Conservation (phyloP, 129 eudicot species). For the Saposhnikovia divaricata region DNA sequence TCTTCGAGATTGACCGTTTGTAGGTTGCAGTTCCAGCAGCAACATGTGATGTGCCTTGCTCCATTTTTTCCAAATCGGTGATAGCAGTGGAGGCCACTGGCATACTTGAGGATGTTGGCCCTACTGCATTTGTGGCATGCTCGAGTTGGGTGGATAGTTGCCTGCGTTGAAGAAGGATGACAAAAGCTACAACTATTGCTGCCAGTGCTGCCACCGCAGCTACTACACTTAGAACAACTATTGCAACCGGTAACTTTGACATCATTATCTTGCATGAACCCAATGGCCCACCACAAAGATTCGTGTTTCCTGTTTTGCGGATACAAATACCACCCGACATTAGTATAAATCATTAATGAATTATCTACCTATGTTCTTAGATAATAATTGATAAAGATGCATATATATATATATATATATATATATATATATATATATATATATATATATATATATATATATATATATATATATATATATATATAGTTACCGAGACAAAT, state of each 20-base stretch:
- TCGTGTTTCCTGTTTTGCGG: slow-evolving; percentile 21
- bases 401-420: no score
- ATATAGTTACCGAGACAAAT: neutral
- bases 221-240: slow-evolving; percentile 10
- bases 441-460: no score
- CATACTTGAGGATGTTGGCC: neutral
- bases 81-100: neutral
- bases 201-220: slow-evolving; percentile 19
- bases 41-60: neutral
- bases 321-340: neutral
- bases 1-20: neutral
- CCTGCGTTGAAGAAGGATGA: slow-evolving; percentile 20
- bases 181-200: slow-evolving; percentile 16
- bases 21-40: neutral
- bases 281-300: slow-evolving; percentile 36
- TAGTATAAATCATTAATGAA: neutral
- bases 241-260: slow-evolving; percentile 3
- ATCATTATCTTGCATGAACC: slow-evolving; percentile 5
- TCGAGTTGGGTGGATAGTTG: neutral
- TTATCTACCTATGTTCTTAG: neutral
- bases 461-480: no score
- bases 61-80: neutral
- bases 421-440: no score
- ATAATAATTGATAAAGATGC: neutral
- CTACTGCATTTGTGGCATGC: neutral